Evolutionary conservation across 441 rosid genomes (phyloP), one percentile per base, ranked within the genome.

Genomic region (Bruguiera hainesii): DNA sequence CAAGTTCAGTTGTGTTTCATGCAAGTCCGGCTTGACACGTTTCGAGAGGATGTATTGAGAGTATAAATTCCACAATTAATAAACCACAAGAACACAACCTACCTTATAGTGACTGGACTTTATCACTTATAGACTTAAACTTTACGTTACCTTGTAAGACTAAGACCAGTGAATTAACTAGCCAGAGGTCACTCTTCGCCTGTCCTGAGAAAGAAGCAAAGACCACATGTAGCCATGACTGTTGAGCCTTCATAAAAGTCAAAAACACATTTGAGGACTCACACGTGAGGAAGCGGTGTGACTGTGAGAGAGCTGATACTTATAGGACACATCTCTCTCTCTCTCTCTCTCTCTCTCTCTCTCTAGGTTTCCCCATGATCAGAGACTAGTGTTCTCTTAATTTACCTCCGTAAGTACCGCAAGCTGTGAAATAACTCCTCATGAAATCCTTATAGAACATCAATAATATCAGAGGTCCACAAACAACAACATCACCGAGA

Each of bases 251-350:
- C 20, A 57, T 28, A 30, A 73, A 83, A 73, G 87, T 78, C 85
- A 81, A 55, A 56, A 63, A 76, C 65, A 55, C 80, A 73, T 75
- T 81, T 73, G 78, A 76, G 78, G 81, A 77, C 30, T 49, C 77
- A 81, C 91, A 86, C 89, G 87, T 86, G 93, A 75, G 85, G 66
- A 75, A 79, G 74, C 85, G 80, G 83, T 67, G 77, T 60, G 25
- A 67, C 85, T 78, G 84, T 68, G 78, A 60, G 25, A 67, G 71
- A 81, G 81, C 82, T 82, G 79, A 72, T 78, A 71, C 73, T 78
- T 60, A 61, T 50, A 20, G 18, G 48, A 64, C 69, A 64, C 21
- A 63, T 56, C 69, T 73, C 30, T 20, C 60, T 50, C 39, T 61
- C 69, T 52, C 13, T 5, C 64, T 18, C 29, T 56, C 29, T 20